Evolutionary conservation across 441 rosid genomes (phyloP).

Genomic region (Eruca vesicaria): DNA sequence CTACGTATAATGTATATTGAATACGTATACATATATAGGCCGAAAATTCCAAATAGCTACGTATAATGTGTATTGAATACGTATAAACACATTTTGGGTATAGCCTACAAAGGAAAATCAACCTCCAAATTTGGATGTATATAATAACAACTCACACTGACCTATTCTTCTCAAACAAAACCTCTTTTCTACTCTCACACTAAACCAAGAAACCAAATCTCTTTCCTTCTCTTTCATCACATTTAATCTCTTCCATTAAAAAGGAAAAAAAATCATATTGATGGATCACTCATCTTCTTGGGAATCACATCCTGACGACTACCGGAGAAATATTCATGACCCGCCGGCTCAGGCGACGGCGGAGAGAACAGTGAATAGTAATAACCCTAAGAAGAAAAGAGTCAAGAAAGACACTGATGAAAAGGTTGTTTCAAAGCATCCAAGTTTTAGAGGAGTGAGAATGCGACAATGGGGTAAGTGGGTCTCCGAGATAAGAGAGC

Average conservation of each 20-base stretch:
- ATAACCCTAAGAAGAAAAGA: constrained; percentile 24
- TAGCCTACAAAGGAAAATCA: constrained; percentile 16
- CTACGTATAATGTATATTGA: neutral
- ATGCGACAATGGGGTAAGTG: constrained; percentile 79
- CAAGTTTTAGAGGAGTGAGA: constrained; percentile 57
- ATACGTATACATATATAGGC: neutral
- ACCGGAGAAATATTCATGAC: constrained; percentile 8
- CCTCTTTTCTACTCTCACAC: constrained; percentile 1
- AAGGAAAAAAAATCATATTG: neutral
- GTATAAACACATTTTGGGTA: neutral
- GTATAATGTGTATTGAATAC: neutral
- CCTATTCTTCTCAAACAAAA: constrained; percentile 23
- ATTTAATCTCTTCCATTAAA: neutral
- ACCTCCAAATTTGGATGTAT: constrained; percentile 21
- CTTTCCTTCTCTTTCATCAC: neutral
- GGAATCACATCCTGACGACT: neutral
- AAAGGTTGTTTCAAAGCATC: constrained; percentile 30
- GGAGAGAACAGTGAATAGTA: neutral
- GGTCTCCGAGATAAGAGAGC: constrained; percentile 71
- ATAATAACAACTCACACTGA: constrained; percentile 30
- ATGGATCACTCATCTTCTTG: constrained; percentile 20
- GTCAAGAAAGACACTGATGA: constrained; percentile 11
- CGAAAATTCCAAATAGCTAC: neutral
- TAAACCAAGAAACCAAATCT: neutral
- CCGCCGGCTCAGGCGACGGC: constrained; percentile 7